Evolutionary conservation across 2,329 filamentous ascomycete species (phyloP).

Genomic region (Elsinoe ampelina): DNA sequence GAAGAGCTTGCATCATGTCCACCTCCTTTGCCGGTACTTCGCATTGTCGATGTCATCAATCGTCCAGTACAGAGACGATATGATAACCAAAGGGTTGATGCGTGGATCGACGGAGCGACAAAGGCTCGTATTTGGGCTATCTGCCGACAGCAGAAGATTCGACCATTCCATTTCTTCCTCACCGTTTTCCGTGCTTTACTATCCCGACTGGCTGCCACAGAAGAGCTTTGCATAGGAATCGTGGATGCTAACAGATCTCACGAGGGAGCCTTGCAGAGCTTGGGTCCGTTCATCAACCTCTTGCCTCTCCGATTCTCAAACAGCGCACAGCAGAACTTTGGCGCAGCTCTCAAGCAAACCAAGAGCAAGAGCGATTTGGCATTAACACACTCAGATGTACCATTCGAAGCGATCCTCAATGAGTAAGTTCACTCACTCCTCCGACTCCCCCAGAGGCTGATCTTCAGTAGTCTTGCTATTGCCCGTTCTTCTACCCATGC

Average conservation of each 20-base stretch:
- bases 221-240: constrained; percentile 35
- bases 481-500: constrained; percentile 17
- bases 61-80: constrained; percentile 12
- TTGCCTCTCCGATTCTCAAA: constrained; percentile 28
- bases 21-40: constrained; percentile 21
- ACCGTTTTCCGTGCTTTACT: constrained; percentile 28
- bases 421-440: constrained; percentile 19
- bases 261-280: constrained; percentile 18
- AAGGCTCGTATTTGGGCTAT: background rate
- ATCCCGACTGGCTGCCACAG: constrained; percentile 18
- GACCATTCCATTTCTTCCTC: constrained; percentile 30
- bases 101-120: background rate
- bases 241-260: constrained; percentile 31
- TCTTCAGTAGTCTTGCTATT: background rate
- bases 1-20: background rate
- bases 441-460: background rate
- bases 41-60: constrained; percentile 18
- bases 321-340: constrained; percentile 18
- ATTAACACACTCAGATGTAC: constrained; percentile 23
- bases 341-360: constrained; percentile 17
- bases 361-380: constrained; percentile 19
- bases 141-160: constrained; percentile 16
- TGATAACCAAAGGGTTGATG: background rate
- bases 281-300: constrained; percentile 35
- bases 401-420: constrained; percentile 29